A percentile compares a stretch with the other conserved stretches of the same genome.
Evolutionary conservation across 176 grass and related monocot genomes (phyloP).

Genomic region (Olyra latifolia): DNA sequence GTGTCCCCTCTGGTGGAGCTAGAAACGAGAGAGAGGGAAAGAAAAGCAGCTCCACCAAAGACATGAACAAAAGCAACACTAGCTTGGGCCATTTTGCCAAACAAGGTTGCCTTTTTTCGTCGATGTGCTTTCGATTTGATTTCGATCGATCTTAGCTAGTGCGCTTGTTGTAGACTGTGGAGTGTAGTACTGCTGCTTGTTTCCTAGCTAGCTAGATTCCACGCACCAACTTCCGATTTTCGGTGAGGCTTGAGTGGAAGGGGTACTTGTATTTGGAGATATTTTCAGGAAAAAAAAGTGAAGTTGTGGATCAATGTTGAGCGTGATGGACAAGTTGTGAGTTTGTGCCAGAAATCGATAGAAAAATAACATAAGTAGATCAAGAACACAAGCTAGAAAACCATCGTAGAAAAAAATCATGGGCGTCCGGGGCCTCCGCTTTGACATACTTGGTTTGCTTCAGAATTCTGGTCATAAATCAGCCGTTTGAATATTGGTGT

Average conservation of each 20-base stretch:
- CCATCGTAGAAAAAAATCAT: no score
- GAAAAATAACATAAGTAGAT: no score
- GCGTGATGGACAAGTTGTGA: not conserved
- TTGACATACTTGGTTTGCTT: no score
- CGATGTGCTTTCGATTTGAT: not conserved
- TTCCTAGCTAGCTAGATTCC: constrained; percentile 19
- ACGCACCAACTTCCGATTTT: not conserved
- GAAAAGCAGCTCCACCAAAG: constrained; percentile 20
- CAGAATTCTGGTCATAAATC: no score
- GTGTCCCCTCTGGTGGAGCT: constrained; percentile 17
- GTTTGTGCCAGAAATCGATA: no score
- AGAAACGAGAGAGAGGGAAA: not conserved
- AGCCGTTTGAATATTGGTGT: no score
- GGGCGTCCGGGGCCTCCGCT: no score
- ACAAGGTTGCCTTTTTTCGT: not conserved
- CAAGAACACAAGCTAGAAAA: no score
- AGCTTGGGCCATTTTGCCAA: constrained; percentile 28
- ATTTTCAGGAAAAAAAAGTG: not conserved
- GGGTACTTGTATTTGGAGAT: not conserved
- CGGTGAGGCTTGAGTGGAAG: not conserved
- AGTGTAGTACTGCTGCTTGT: not conserved
- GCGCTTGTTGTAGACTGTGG: constrained; percentile 8
- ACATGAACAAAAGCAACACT: constrained; percentile 30
- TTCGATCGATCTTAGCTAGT: not conserved
- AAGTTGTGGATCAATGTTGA: no score